Base-by-base conservation (phyloP, 768 basidiomycete genomes). In the Boletus reticuloceps region DNA sequence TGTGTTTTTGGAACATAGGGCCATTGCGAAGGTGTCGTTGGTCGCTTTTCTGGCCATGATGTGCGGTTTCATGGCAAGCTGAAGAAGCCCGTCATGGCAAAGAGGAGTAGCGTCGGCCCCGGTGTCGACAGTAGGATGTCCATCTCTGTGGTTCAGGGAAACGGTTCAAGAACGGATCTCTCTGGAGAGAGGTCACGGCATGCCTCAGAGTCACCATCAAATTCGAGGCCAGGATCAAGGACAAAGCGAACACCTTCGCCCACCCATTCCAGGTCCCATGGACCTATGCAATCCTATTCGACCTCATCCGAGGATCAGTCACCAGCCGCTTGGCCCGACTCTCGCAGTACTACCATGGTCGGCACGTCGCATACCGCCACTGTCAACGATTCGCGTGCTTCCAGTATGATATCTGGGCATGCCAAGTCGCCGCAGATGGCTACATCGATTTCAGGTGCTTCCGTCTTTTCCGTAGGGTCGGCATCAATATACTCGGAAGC, bases 21-120 rank as follows among this genome's bases (percentile, higher is more conserved):
- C 5, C 89, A 86, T 60, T 94, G 91, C 64, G 91, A 94, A 72
- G 91, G 86, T 50, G 88, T 94, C 50, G 88, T 94, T 3, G 91
- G 91, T 11, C 79, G 83, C 6, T 93, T 94, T 65, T 72, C 73
- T 17, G 84, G 80, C 0, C 59, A 69, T 20, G 74, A 86, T 54
- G 91, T 94, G 11, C 79, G 74, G 8, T 89, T 93, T 64, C 83
- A 83, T 55, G 76, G 80, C 4, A 88, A 83, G 60, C 80, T 94
- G 57, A 94, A 94, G 76, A 85, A 82, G 51, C 88, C 89, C 0
- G 75, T 94, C 58, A 86, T 88, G 77, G 80, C 89, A 4, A 91
- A 88, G 70, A 81, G 90, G 27, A 51, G 59, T 14, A 72, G 70
- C 31, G 59, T 56, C 14, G 50, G 54, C 1, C 5, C 51, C 0